Evolutionary conservation across 345 rosid genomes (phyloP).

Genomic region (Lepidium sativum): DNA sequence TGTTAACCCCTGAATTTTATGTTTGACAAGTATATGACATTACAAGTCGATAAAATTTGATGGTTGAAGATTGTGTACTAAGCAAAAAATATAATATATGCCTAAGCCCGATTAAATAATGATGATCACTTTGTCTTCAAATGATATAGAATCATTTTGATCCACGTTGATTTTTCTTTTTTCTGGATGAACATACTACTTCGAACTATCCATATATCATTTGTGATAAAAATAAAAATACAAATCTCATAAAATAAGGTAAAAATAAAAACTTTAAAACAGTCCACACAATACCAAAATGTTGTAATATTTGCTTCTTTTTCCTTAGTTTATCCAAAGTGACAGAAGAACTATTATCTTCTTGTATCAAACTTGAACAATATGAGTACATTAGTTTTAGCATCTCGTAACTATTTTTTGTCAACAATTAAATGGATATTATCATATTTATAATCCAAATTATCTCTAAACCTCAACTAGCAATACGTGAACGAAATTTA

Average conservation of each 20-base stretch:
- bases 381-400: no score
- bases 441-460: no score
- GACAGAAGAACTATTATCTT: no score
- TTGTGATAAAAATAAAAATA: no score
- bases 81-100: not conserved
- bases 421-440: no score
- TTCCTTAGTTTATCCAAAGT: no score
- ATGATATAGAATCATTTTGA: slow-evolving; percentile 6
- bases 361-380: no score
- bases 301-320: no score
- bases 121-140: slow-evolving; percentile 2
- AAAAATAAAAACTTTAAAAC: not conserved
- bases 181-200: not conserved
- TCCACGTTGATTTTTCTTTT: slow-evolving; percentile 4
- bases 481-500: no score
- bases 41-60: not conserved
- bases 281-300: not conserved
- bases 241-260: not conserved
- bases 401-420: no score
- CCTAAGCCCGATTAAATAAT: not conserved
- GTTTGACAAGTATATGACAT: not conserved
- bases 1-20: not conserved
- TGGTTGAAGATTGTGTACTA: not conserved
- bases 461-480: no score
- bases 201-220: no score